Evolutionary conservation across 2,329 filamentous ascomycete genomes (phyloP), one percentile per base, ranked within the genome.

Genomic region (Talaromyces atroroseus): DNA sequence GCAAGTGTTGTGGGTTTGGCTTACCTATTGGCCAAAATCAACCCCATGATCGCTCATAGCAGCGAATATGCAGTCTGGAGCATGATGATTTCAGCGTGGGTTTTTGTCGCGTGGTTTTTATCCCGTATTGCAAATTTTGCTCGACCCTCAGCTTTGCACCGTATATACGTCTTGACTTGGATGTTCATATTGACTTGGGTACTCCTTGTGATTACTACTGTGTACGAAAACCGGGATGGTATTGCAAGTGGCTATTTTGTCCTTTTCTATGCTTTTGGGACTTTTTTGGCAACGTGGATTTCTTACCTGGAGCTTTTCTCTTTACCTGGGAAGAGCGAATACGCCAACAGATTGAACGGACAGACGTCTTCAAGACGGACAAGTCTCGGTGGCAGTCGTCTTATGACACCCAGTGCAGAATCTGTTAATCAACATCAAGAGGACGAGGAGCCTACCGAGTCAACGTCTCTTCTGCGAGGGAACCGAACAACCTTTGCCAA

Each of bases 1-100:
- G 85, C 80, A 0, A 75, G 88, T n/a, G 83, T 88, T 0, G 71
- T 95, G 23, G 89, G 83, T 0, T 78, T 90, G 18, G 87, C 89
- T 1, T 88, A 88, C 63, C 73, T 97, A 52, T 66, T 95, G 44
- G 82, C 83, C 38, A 95, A 94, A 71, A 76, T 92, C 67, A 97
- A 97, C 67, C 91, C 92, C 1, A 82, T 90, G 64, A 90, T 97
- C 64, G 78, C 94, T n/a, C 94, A 96, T 74, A 92, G 90, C 73
- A 95, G 88, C 64, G 81, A 86, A 49, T 97, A 94, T 69, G 80
- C 89, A 5, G 87, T 96, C 66, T 95, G 91, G 90, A 83, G 84
- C 26, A 95, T 95, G 86, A 88, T 91, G 76, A 67, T 92, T 0
- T 88, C 88, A 0, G 79, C 90, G 0, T 96, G 91, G 78, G 84